Evolutionary conservation across 2,329 filamentous ascomycete species (phyloP), one percentile per base, ranked within the genome.

Genomic region (Albifimbria verrucaria): DNA sequence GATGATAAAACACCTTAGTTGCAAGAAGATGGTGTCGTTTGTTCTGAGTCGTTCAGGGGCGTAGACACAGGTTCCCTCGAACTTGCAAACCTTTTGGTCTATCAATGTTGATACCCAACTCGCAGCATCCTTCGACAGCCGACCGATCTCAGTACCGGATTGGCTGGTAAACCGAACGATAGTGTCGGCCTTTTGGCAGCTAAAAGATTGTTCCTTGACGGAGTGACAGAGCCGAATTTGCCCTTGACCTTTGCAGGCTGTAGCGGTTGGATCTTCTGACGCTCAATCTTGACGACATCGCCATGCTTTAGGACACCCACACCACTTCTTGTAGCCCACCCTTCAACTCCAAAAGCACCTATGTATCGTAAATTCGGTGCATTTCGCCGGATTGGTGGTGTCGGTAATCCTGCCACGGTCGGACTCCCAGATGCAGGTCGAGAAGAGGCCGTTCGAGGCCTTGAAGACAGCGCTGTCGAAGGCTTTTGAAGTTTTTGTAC

Each of bases 11-110:
- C 89, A 94, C 51, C 82, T 81, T 44, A 99, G 72, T 68, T 99
- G 94, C 7, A 99, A 70, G 62, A 93, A 96, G n/a, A 99, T 81
- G 0, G 92, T 97, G 63, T 99, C 94, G 64, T 96, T 96, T 9
- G 92, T 94, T 48, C 90, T 81, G 47, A 97, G 72, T 46, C 83
- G 79, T 52, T 97, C 93, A 0, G 92, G 92, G 0, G 90, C 90
- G 68, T 89, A 97, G 2, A 99, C 91, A 63, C 92, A 96, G 12
- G 82, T 85, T 6, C 89, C 94, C 60, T 96, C 89, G 56, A 99
- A 96, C 21, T 75, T 82, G 75, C 92, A 97, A 3, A 97, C 81
- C 26, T 88, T 87, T 67, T 97, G 92, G 64, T 99, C 94, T 49
- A 97, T 85, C 60, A 99, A 73, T 0, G 92, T 87, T 3, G 94